phyloP scores from a whole-genome alignment of 805 yeast species.

The Spathaspora sp. region DNA sequence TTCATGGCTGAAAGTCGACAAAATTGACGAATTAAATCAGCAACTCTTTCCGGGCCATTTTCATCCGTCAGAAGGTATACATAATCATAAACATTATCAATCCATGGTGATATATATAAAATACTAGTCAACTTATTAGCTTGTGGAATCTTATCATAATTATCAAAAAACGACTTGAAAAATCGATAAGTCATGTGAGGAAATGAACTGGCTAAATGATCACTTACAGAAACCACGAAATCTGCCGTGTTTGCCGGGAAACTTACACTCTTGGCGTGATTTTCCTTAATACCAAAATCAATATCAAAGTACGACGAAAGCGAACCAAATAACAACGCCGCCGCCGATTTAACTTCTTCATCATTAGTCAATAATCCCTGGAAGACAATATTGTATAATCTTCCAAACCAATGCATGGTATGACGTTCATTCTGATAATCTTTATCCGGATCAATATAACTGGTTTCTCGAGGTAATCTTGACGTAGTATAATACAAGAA shows the following conservation, averaged over 20 bases:
- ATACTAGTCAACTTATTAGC: conserved; percentile 40
- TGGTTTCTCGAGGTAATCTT: conserved; percentile 31
- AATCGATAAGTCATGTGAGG: conserved; percentile 64
- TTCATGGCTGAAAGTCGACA: conserved; percentile 55
- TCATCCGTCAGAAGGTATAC: conserved; percentile 54
- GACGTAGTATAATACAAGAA: conserved; percentile 66
- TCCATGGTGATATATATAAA: conserved; percentile 69
- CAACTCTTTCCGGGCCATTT: conserved; percentile 57
- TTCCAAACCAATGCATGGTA: conserved; percentile 46
- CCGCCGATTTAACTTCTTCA: conserved; percentile 56
- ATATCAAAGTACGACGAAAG: conserved; percentile 57
- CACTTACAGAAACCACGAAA: conserved; percentile 55
- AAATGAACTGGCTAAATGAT: conserved; percentile 49
- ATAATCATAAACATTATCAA: conserved; percentile 56
- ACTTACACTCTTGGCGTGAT: conserved; percentile 54
- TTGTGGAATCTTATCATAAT: conserved; percentile 35
- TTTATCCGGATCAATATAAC: conserved; percentile 22
- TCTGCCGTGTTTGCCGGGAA: conserved; percentile 67
- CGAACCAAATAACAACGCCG: conserved; percentile 61
- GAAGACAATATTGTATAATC: conserved; percentile 59
- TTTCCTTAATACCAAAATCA: conserved; percentile 54
- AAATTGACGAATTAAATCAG: conserved; percentile 58
- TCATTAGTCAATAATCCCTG: conserved; percentile 64
- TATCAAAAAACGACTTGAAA: conserved; percentile 46
- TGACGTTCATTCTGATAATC: conserved; percentile 15